A percentile compares a stretch with the other conserved stretches of the same genome.
Evolutionary conservation across 1,139 yeast genomes (phyloP).

Genomic region (Entelexis sorbosivorans): DNA sequence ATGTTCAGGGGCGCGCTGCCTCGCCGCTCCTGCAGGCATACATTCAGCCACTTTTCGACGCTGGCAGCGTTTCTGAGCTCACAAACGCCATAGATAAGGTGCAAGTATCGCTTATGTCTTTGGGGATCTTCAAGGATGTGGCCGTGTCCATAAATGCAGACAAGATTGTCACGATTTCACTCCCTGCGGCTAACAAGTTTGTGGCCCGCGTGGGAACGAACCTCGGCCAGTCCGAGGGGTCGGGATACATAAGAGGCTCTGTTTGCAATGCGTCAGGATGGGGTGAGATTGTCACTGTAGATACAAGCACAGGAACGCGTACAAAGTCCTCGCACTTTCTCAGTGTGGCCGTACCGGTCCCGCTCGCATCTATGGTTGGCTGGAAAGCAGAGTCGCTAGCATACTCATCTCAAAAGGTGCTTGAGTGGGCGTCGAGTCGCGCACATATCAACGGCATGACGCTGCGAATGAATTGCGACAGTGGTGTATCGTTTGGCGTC

Average conservation of each 20-base stretch:
- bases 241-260: conserved; percentile 63
- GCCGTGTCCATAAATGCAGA: conserved; percentile 34
- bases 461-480: conserved; percentile 27
- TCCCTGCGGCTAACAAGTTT: conserved; percentile 34
- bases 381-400: conserved; percentile 46
- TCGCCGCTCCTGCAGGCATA: conserved; percentile 44
- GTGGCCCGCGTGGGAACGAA: conserved; percentile 86
- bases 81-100: conserved; percentile 28
- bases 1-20: conserved; percentile 40
- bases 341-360: conserved; percentile 53
- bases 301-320: conserved; percentile 70
- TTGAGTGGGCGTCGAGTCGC: conserved; percentile 61
- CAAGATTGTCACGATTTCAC: conserved; percentile 19
- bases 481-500: conserved; percentile 40
- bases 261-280: conserved; percentile 71
- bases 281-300: conserved; percentile 66
- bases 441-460: conserved; percentile 53
- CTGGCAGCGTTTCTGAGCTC: conserved; percentile 26
- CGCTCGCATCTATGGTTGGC: conserved; percentile 35
- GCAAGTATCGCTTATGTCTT: conserved; percentile 27
- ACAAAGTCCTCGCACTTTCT: conserved; percentile 51
- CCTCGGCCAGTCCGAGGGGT: conserved; percentile 91
- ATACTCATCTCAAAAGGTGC: conserved; percentile 48
- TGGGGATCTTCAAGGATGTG: conserved; percentile 40
- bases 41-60: conserved; percentile 42